These are phyloP conservation scores for Nemania sp. DNA, from an alignment of 2,329 filamentous ascomycete species.

Conservation along the genomic window DNA sequence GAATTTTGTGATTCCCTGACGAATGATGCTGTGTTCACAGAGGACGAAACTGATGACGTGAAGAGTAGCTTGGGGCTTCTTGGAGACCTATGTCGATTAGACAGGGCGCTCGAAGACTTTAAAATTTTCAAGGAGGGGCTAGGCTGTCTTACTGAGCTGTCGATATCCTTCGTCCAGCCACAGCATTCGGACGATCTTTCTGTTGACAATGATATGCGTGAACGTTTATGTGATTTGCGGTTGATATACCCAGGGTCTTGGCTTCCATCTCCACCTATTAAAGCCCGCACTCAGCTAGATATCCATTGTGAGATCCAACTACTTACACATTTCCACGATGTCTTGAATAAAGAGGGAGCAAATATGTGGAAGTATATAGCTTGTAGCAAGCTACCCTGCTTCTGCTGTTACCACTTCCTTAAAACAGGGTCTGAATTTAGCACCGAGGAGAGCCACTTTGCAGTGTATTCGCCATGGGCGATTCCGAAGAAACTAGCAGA, in stretches of 20 bases:
- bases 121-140: background rate
- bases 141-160: background rate
- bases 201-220: background rate
- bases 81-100: background rate
- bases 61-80: background rate
- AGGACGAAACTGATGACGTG: background rate
- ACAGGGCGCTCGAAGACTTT: background rate
- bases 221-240: background rate
- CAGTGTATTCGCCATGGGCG: background rate
- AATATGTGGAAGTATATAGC: background rate
- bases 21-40: background rate
- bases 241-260: background rate
- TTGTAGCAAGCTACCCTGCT: background rate
- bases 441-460: background rate
- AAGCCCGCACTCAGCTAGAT: background rate
- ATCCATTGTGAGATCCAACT: conserved; percentile 1
- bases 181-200: background rate
- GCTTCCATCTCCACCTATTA: background rate
- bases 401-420: background rate
- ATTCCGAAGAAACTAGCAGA: background rate
- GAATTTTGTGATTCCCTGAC: background rate
- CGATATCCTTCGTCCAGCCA: background rate
- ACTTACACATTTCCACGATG: background rate
- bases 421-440: background rate
- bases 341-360: background rate